phyloP scores from a whole-genome alignment of 257 asterid species.

The Pogostemon cablin region DNA sequence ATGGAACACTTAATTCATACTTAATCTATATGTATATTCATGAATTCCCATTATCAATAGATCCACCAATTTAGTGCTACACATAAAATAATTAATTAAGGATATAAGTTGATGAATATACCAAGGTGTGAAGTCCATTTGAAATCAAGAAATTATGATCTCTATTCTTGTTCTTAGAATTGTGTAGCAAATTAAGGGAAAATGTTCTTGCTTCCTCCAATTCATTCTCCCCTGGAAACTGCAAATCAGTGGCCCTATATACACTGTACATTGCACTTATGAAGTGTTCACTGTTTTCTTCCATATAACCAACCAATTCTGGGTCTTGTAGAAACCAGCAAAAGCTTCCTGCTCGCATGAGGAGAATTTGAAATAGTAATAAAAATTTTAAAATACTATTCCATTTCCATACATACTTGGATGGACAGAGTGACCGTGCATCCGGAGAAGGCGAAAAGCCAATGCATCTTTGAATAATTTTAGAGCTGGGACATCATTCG shows the following conservation, averaged over 20 bases:
- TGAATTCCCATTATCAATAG: too few species aligned
- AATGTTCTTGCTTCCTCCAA: constrained; percentile 49
- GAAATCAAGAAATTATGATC: constrained; percentile 37
- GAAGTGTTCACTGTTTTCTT: constrained; percentile 38
- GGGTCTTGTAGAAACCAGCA: constrained; percentile 61
- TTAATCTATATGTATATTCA: constrained; percentile 39
- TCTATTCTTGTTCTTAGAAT: constrained; percentile 3
- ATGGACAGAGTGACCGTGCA: constrained; percentile 47
- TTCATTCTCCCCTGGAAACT: constrained; percentile 47
- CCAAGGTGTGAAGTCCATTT: constrained; percentile 48
- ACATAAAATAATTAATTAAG: too few species aligned
- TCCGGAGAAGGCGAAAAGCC: constrained; percentile 65
- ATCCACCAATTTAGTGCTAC: too few species aligned
- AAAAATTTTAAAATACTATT: background rate
- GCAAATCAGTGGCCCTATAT: constrained; percentile 54
- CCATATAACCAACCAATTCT: constrained; percentile 32
- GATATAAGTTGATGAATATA: background rate
- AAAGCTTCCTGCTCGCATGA: constrained; percentile 42
- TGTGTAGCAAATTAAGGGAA: constrained; percentile 43
- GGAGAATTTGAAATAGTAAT: too few species aligned
- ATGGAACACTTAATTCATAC: constrained; percentile 52
- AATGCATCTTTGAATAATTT: constrained; percentile 59
- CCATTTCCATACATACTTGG: constrained; percentile 38
- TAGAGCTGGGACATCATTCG: background rate
- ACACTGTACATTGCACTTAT: constrained; percentile 44